These are phyloP conservation scores for Mortierella sp. DNA, from an alignment of 371 early-diverging fungal species.

Conservation along the genomic window DNA sequence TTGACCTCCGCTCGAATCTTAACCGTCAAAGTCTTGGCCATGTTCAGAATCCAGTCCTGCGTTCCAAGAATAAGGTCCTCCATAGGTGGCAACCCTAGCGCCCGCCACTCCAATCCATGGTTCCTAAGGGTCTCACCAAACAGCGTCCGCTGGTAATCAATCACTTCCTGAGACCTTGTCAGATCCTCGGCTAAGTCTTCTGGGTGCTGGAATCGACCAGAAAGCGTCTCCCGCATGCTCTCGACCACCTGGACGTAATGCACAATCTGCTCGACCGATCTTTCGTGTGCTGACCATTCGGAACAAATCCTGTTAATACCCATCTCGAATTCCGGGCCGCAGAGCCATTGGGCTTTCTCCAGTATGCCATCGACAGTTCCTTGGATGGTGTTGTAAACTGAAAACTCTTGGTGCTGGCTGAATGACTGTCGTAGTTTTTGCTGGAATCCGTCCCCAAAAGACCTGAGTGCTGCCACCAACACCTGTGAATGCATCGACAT, in stretches of 20 bases:
- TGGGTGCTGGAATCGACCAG: constrained; percentile 42
- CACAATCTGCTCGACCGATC: constrained; percentile 42
- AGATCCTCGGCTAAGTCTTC: constrained; percentile 42
- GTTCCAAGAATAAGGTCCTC: constrained; percentile 41
- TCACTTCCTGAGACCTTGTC: constrained; percentile 42
- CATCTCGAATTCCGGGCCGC: constrained; percentile 53
- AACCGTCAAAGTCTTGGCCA: constrained; percentile 39
- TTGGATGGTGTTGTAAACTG: constrained; percentile 34
- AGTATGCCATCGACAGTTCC: constrained; percentile 32
- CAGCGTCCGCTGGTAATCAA: constrained; percentile 46
- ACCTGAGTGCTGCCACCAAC: constrained; percentile 17
- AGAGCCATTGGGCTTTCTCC: constrained; percentile 48
- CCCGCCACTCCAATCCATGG: constrained; percentile 43
- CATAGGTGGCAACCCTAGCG: constrained; percentile 46
- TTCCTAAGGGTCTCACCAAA: constrained; percentile 46
- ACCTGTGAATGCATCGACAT: constrained; percentile 24
- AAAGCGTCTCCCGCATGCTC: constrained; percentile 48
- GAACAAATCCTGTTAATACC: constrained; percentile 47
- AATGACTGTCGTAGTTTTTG: constrained; percentile 8
- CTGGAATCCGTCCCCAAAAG: constrained; percentile 24
- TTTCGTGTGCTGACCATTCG: constrained; percentile 34
- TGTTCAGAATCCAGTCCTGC: constrained; percentile 48
- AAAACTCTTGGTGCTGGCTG: constrained; percentile 29
- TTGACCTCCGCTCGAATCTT: constrained; percentile 47
- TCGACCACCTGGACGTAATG: constrained; percentile 55